Base-by-base conservation (phyloP, 176 grass and related monocot genomes). In the Otatea glauca region DNA sequence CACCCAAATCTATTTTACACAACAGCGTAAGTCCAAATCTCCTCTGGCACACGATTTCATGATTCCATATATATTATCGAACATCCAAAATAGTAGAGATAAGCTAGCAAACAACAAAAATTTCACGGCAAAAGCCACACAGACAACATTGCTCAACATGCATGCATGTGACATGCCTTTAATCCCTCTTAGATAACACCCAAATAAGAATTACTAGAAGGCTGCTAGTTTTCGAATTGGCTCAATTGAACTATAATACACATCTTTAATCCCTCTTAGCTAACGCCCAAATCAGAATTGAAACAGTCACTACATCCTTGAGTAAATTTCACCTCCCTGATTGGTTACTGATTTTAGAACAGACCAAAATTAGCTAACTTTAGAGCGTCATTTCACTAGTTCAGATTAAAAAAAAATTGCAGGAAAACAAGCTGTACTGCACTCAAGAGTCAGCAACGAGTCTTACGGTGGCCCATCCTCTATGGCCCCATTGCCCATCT, bases 381-480 rank as follows among this genome's bases (percentile, higher is more conserved):
- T 41, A 54, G 65, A 27, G 50, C 6, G 7, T 38, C 10, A 58
- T 84, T 49, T 54, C 20, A 49, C 38, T 48, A 78, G 18, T 65
- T 72, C 23, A 42, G 39, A 34, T 68, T 8, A 59, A 68, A 70
- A 76, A 42, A 9, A 4, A n/a, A n/a, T n/a, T 42, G 23, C 18
- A 76, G 51, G 15, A 25, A 82, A 88, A 88, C 34, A 78, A 70
- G 25, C 15, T 43, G 54, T 45, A 24, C 4, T 56, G 29, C 60
- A 43, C 8, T 29, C 25, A n/a, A 53, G 58, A 68, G 54, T 4
- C 43, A 58, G 60, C 66, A 86, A 54, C 1, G 38, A 67, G 73
- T 63, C 86, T 92, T 88, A 85, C 86, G 61, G 83, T 25, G 65
- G 34, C 12, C 90, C 86, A 67, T 48, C 73, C 34, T 86, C 89